These are phyloP conservation scores for Metschnikowia kunwiensis DNA, from an alignment of 805 yeast genomes.

Conservation along the genomic window DNA sequence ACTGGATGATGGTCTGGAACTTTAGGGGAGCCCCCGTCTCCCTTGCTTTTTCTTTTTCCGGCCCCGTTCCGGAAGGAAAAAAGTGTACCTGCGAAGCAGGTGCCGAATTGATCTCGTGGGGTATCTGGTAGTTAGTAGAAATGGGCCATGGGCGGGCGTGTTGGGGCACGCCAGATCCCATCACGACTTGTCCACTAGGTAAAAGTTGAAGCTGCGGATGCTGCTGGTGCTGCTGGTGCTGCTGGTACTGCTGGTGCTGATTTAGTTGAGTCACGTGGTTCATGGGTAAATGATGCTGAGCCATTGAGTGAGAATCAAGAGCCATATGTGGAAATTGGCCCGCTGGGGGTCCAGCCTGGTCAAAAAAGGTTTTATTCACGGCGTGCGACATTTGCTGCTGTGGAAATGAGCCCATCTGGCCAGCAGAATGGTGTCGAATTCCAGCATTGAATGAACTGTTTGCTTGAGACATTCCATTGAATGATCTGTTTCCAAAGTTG, in stretches of 20 bases:
- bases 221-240: too few relatives aligned
- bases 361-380: too few relatives aligned
- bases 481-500: conserved; percentile 6
- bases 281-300: too few relatives aligned
- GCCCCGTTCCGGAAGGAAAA: conserved; percentile 1
- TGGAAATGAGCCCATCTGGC: conserved; percentile 13
- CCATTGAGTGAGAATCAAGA: too few relatives aligned
- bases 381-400: neutral
- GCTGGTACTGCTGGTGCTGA: too few relatives aligned
- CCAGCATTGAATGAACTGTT: conserved; percentile 5
- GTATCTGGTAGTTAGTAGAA: neutral
- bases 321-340: neutral
- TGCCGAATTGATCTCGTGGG: conserved; percentile 18
- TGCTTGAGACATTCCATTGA: conserved; percentile 1
- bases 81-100: conserved; percentile 23
- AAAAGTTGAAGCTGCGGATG: too few relatives aligned
- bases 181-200: too few relatives aligned
- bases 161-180: too few relatives aligned
- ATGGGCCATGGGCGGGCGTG: conserved; percentile 7
- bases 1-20: conserved; percentile 40
- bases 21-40: conserved; percentile 24
- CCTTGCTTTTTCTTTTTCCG: conserved; percentile 7
- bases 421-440: conserved; percentile 18
- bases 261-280: too few relatives aligned
- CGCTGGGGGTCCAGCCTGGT: too few relatives aligned